Evolutionary conservation across 345 rosid species (phyloP), one percentile per base, ranked within the genome.

Genomic region (Hibiscus trionum): DNA sequence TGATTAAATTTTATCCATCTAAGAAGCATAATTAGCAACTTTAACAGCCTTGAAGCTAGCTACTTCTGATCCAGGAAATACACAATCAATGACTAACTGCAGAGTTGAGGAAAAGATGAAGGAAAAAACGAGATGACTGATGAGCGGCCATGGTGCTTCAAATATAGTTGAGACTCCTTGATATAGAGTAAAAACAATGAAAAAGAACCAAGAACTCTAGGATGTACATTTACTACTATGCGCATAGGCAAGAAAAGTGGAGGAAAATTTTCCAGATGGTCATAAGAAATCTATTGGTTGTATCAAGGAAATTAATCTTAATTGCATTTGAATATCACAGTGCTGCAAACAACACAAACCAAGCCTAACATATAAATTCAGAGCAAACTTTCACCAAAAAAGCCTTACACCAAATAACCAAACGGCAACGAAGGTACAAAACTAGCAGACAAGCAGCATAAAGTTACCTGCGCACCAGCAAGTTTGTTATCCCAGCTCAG

Each of bases 401-500:
- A 12, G 52, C 17, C 52, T 65, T 42, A 3, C 16, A 10, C n/a
- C 21, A 4, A 44, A 66, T 29, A 50, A 31, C 7, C 3, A 21
- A 66, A 69, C 99, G 11, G 97, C 76, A 72, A 61, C 14, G 70
- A 50, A 53, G 21, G 33, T 19, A 77, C 21, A 37, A 69, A 7
- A 69, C 26, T 50, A 50, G 55, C 12, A n/a, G 69, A 46, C 47
- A 74, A 72, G 27, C 57, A 27, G 14, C 42, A 75, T 57, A 19
- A 65, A 79, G 77, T 78, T 75, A 93, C 99, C 89, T 91, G 98
- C 71, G 94, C 93, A 73, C 97, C 99, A 11, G 98, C 76, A 73
- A 93, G 99, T 84, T 96, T 96, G 84, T 96, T 96, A 80, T 96
- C 99, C 99, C 98, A 96, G 81, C 93, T 90, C 81, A 90, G 86